A percentile compares a stretch with the other conserved stretches of the same genome.
Conservation (phyloP, 1,284 basidiomycete genomes). For the Tilletia horrida region DNA sequence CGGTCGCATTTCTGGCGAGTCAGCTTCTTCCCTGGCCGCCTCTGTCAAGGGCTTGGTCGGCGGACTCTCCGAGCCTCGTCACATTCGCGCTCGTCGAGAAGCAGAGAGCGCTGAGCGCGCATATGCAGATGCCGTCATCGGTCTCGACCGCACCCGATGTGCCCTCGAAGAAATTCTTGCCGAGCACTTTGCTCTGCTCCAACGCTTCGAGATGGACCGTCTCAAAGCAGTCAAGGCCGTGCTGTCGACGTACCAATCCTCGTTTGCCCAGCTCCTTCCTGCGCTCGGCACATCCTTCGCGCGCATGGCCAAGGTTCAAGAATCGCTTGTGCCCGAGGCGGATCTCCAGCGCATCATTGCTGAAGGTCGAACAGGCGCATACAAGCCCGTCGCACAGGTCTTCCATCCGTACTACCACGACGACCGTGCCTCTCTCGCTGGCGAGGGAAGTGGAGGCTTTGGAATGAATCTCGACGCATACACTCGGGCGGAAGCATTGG, state of each 20-base stretch:
- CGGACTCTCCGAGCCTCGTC: constrained; percentile 34
- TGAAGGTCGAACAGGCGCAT: constrained; percentile 42
- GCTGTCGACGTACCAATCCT: constrained; percentile 34
- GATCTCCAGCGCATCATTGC: constrained; percentile 28
- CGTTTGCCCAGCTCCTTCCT: constrained; percentile 25
- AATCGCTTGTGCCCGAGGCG: not conserved
- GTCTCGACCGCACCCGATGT: constrained; percentile 44
- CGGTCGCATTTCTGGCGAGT: constrained; percentile 32
- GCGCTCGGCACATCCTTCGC: constrained; percentile 18
- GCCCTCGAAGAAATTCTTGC: constrained; percentile 44
- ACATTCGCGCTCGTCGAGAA: constrained; percentile 44
- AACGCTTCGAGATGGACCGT: constrained; percentile 48
- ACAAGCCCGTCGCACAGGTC: constrained; percentile 42
- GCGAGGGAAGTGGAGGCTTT: constrained; percentile 44
- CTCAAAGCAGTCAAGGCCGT: constrained; percentile 45
- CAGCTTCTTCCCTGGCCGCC: constrained; percentile 16
- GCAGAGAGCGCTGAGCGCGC: constrained; percentile 43
- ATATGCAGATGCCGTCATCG: constrained; percentile 41
- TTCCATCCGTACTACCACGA: constrained; percentile 54
- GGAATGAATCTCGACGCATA: constrained; percentile 45
- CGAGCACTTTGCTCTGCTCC: constrained; percentile 42
- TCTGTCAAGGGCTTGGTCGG: constrained; percentile 32
- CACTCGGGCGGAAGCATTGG: constrained; percentile 36
- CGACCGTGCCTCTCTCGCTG: constrained; percentile 38
- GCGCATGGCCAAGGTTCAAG: not conserved